A percentile compares a stretch with the other conserved stretches of the same genome.
These are phyloP conservation scores for Colletotrichum sp. DNA, from an alignment of 2,329 filamentous ascomycete species.

Conservation along the genomic window DNA sequence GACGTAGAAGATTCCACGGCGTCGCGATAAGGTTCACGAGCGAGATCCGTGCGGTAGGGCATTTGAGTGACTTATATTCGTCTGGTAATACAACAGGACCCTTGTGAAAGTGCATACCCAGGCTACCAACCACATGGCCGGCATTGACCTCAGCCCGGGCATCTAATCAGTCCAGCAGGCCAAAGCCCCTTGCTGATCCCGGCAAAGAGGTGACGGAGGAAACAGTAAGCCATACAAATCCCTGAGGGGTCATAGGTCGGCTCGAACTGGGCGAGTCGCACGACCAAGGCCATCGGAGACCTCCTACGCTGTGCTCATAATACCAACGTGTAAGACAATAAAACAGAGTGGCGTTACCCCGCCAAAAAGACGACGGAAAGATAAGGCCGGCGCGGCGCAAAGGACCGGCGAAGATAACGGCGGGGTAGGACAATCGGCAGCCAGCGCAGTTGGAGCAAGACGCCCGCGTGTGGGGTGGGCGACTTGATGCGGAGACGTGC, in stretches of 20 bases:
- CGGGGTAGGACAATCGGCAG: constrained; percentile 19
- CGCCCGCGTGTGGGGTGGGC: constrained; percentile 9
- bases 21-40: constrained; percentile 8
- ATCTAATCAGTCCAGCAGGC: neutral
- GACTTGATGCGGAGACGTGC: constrained; percentile 8
- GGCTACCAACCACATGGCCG: constrained; percentile 8
- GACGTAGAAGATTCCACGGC: neutral
- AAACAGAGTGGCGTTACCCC: constrained; percentile 4
- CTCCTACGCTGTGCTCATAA: constrained; percentile 12
- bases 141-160: neutral
- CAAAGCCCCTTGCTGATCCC: neutral
- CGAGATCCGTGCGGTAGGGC: neutral
- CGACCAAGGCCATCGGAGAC: constrained; percentile 1
- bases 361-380: neutral
- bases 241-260: neutral
- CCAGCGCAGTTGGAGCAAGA: neutral
- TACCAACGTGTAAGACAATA: constrained; percentile 9
- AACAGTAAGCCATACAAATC: neutral
- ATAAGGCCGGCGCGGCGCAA: neutral
- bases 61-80: constrained; percentile 6
- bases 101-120: neutral
- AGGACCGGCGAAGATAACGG: constrained; percentile 16
- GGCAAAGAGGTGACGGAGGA: neutral
- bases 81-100: neutral
- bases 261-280: neutral